phyloP scores from a whole-genome alignment of 108 stramenopile genomes.

The Fragilaria radians region DNA sequence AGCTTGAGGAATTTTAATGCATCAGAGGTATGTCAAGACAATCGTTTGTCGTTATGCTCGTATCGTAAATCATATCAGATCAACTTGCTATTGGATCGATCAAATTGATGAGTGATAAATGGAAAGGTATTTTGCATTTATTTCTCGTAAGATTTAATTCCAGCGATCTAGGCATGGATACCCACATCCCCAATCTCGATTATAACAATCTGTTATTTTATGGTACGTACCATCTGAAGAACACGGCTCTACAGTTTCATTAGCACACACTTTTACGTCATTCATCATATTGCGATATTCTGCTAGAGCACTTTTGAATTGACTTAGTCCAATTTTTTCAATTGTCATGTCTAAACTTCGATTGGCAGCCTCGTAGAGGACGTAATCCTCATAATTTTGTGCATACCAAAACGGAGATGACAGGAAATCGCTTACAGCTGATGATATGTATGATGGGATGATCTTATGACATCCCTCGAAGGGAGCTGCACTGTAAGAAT shows the following conservation, averaged over 20 bases:
- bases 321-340: constrained; percentile 24
- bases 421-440: background rate
- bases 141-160: too few species aligned
- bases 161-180: constrained; percentile 19
- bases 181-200: constrained; percentile 21
- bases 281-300: background rate
- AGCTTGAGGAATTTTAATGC: too few species aligned
- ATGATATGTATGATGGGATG: background rate
- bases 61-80: too few species aligned
- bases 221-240: constrained; percentile 3
- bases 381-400: constrained; percentile 31
- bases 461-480: background rate
- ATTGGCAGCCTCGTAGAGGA: constrained; percentile 26
- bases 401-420: constrained; percentile 8
- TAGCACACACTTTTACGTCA: background rate
- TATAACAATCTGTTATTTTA: constrained; percentile 9
- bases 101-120: too few species aligned
- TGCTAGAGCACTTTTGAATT: constrained; percentile 16
- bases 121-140: too few species aligned
- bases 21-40: too few species aligned
- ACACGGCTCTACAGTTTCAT: background rate
- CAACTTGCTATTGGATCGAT: too few species aligned
- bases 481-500: background rate
- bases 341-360: constrained; percentile 49
- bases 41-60: too few species aligned